phyloP scores from a whole-genome alignment of 1,284 basidiomycete species.

The Tausonia pullulans region DNA sequence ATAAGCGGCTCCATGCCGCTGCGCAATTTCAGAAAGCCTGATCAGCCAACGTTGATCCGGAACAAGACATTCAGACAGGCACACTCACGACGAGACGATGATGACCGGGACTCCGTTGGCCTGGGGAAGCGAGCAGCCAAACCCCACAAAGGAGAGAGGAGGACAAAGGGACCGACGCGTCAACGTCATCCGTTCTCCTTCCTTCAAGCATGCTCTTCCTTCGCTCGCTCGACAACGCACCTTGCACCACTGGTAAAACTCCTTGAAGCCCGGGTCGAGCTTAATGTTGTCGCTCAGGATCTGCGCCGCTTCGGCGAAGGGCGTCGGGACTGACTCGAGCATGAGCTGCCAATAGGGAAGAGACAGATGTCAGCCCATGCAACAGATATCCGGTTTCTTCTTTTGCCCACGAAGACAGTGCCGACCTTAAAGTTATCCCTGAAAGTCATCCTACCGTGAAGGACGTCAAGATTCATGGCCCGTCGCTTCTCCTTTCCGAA shows the following conservation, averaged over 20 bases:
- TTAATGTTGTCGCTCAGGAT: constrained; percentile 57
- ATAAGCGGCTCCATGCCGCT: constrained; percentile 30
- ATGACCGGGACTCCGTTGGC: constrained; percentile 66
- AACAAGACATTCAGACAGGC: constrained; percentile 24
- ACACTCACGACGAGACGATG: constrained; percentile 64
- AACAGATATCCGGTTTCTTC: background rate
- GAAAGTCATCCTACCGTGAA: constrained; percentile 56
- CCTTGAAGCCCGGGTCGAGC: constrained; percentile 76
- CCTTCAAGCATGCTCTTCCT: too few species aligned
- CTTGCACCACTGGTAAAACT: constrained; percentile 73
- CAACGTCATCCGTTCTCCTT: too few species aligned
- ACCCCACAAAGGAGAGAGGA: too few species aligned
- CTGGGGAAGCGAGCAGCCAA: too few species aligned
- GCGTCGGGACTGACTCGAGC: constrained; percentile 57
- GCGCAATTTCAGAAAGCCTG: too few species aligned
- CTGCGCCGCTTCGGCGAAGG: constrained; percentile 69
- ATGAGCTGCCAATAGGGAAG: constrained; percentile 54
- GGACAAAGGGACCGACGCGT: too few species aligned
- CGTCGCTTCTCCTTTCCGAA: constrained; percentile 57
- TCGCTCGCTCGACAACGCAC: constrained; percentile 8
- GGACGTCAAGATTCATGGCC: constrained; percentile 57
- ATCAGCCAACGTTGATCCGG: background rate
- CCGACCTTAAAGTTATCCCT: constrained; percentile 37
- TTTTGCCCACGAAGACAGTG: background rate
- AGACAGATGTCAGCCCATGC: background rate